Evolutionary conservation across 2,329 filamentous ascomycete genomes (phyloP).

Genomic region (Metarhizium brunneum): DNA sequence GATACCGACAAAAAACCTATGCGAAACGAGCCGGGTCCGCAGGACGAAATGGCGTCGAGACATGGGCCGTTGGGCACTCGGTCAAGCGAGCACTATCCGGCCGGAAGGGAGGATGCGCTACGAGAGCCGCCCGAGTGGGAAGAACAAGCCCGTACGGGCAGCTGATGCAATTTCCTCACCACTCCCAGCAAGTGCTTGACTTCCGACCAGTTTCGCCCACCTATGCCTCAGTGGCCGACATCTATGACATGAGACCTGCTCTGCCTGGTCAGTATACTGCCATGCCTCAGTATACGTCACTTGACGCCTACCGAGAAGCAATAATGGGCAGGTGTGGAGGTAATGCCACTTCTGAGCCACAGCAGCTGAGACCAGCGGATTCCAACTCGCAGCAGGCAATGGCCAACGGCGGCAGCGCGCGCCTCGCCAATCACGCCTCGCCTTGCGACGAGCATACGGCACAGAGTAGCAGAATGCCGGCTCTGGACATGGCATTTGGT

Average conservation of each 20-base stretch:
- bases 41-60: constrained; percentile 8
- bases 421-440: not conserved
- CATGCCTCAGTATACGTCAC: not conserved
- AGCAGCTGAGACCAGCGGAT: not conserved
- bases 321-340: not conserved
- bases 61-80: constrained; percentile 15
- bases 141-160: constrained; percentile 13
- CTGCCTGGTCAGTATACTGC: not conserved
- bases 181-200: not conserved
- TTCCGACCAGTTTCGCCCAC: not conserved
- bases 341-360: not conserved
- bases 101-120: constrained; percentile 23
- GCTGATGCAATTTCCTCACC: not conserved
- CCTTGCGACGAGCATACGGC: not conserved
- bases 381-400: not conserved
- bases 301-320: not conserved
- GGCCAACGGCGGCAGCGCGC: not conserved
- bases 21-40: constrained; percentile 12
- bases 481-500: not conserved
- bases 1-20: constrained; percentile 51
- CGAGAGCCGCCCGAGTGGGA: constrained; percentile 17
- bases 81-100: constrained; percentile 22
- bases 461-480: not conserved
- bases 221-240: not conserved
- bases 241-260: not conserved